phyloP scores from a whole-genome alignment of 2,329 filamentous ascomycete species.

The Periconia sp. region DNA sequence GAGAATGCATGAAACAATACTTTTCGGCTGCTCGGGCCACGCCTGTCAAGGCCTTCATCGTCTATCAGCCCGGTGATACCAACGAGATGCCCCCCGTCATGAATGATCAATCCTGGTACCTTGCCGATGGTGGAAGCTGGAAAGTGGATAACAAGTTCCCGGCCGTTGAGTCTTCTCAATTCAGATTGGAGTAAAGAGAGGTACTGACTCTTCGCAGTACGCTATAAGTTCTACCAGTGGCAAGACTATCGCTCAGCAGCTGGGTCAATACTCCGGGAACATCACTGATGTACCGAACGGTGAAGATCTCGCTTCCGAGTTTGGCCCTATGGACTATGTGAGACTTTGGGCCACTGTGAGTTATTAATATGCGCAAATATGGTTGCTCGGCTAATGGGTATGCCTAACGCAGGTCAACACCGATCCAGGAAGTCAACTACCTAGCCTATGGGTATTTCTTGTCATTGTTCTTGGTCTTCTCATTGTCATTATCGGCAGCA shows the following conservation, averaged over 20 bases:
- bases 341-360: conserved; percentile 60
- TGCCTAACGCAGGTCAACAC: conserved; percentile 10
- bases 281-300: conserved; percentile 58
- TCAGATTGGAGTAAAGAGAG: no score
- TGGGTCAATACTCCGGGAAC: conserved; percentile 79
- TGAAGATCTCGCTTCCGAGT: conserved; percentile 44
- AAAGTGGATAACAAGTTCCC: conserved; percentile 74
- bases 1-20: conserved; percentile 75
- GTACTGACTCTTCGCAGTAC: no score
- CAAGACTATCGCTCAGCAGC: conserved; percentile 69
- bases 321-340: conserved; percentile 51
- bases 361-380: conserved; percentile 54
- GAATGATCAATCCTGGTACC: conserved; percentile 70
- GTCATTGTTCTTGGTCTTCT: conserved; percentile 74
- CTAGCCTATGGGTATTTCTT: conserved; percentile 81
- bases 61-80: conserved; percentile 57
- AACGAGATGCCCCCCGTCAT: conserved; percentile 69
- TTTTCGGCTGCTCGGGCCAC: conserved; percentile 68
- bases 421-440: conserved; percentile 63
- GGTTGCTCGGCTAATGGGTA: conserved; percentile 5
- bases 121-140: conserved; percentile 76
- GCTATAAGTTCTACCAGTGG: conserved; percentile 75
- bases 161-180: no score
- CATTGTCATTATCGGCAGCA: conserved; percentile 68
- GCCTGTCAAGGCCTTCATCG: conserved; percentile 62